A percentile compares a stretch with the other conserved stretches of the same genome.
Conservation (phyloP, 106 monocot species). For the Allium cepa region DNA sequence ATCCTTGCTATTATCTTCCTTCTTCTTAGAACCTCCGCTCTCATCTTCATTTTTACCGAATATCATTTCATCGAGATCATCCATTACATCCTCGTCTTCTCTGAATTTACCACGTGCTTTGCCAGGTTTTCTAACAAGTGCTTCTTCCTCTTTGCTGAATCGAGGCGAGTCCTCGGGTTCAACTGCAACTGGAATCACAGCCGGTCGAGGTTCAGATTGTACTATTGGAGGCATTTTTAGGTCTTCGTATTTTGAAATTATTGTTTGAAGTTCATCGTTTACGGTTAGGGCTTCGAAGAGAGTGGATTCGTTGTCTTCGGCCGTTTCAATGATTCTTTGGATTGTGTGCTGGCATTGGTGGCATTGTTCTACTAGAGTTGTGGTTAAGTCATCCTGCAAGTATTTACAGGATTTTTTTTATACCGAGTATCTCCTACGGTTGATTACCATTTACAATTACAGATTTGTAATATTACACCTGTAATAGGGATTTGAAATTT, state of each 20-base stretch:
- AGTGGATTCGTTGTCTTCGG: constrained; percentile 28
- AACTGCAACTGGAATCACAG: constrained; percentile 77
- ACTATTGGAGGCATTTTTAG: constrained; percentile 37
- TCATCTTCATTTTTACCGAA: constrained; percentile 43
- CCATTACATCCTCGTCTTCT: constrained; percentile 48
- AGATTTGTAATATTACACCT: too few species aligned
- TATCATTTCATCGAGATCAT: constrained; percentile 87
- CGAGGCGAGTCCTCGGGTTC: constrained; percentile 60
- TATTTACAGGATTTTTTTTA: neutral
- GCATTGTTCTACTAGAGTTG: constrained; percentile 35
- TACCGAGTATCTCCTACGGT: neutral
- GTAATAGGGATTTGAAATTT: too few species aligned
- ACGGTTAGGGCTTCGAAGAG: constrained; percentile 46
- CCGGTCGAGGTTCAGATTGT: constrained; percentile 61
- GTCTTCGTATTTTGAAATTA: constrained; percentile 42
- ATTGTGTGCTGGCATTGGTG: constrained; percentile 35
- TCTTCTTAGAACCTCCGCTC: constrained; percentile 24
- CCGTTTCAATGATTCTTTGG: constrained; percentile 46
- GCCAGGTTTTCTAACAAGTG: constrained; percentile 45
- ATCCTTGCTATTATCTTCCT: constrained; percentile 16
- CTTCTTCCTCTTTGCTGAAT: constrained; percentile 27
- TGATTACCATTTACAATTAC: too few species aligned
- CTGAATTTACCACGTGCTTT: constrained; percentile 22
- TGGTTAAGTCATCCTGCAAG: constrained; percentile 44
- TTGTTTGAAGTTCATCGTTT: constrained; percentile 40